Evolutionary conservation across 2,329 filamentous ascomycete species (phyloP).

Genomic region (Epichloe uncinata): DNA sequence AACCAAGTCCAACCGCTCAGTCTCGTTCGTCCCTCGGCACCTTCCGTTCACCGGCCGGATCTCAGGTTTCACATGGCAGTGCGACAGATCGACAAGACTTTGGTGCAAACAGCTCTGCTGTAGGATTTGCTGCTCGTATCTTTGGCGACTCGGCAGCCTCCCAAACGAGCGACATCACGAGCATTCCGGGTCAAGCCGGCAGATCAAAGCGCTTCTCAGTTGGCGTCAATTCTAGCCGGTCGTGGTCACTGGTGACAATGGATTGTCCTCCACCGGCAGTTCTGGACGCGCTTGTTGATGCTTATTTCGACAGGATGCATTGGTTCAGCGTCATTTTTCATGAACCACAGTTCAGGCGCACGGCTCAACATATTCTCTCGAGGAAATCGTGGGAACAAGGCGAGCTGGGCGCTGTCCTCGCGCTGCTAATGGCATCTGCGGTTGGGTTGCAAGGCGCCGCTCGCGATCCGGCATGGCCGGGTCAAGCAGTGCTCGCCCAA

Average conservation of each 20-base stretch:
- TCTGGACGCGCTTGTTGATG: constrained; percentile 4
- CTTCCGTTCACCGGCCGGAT: not conserved
- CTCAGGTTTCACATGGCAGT: not conserved
- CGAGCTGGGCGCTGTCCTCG: constrained; percentile 7
- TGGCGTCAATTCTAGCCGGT: not conserved
- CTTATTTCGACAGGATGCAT: constrained; percentile 11
- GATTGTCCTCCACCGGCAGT: not conserved
- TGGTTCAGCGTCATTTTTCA: constrained; percentile 12
- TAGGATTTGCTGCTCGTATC: constrained; percentile 1
- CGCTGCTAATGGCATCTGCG: constrained; percentile 6
- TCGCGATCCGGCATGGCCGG: constrained; percentile 8
- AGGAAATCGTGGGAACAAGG: constrained; percentile 7
- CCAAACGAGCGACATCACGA: constrained; percentile 1
- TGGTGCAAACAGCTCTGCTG: constrained; percentile 3
- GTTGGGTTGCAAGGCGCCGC: constrained; percentile 8
- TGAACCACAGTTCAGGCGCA: constrained; percentile 8
- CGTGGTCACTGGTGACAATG: constrained; percentile 3
- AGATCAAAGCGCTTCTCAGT: not conserved
- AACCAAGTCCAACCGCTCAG: not conserved
- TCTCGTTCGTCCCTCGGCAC: not conserved
- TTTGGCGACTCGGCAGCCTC: constrained; percentile 2
- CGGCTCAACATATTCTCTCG: not conserved
- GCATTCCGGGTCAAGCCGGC: constrained; percentile 2
- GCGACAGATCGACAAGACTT: not conserved
- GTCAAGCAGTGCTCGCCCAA: constrained; percentile 6